Evolutionary conservation across 768 basidiomycete species (phyloP), one percentile per base, ranked within the genome.

Genomic region (Thelephora aurantiotincta): DNA sequence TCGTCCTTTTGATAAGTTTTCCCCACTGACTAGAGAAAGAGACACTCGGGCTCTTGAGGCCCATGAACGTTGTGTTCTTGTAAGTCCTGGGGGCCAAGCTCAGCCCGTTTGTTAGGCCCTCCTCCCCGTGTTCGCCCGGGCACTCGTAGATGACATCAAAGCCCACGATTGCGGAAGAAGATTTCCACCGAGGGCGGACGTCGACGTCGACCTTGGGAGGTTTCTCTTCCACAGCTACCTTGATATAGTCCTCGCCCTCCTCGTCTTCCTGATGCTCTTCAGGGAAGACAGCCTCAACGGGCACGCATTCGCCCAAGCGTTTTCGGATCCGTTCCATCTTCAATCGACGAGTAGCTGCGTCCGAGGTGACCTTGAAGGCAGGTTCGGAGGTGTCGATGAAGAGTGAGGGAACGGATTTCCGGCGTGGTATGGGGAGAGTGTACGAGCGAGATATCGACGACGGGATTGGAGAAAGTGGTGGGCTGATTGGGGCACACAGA

Each of bases 291-390:
- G 81, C 68, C 34, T 74, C 67, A 1, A 71, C 52, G 6, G 82
- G 82, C 18, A 83, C 74, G 22, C 71, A 74, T 16, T 80, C 68
- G 0, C 82, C 82, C 2, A 85, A 68, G 53, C 64, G 77, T 55
- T 70, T 73, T 45, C 75, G 68, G 44, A 85, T 63, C 30, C 74
- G 67, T 44, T 80, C 78, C 69, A 85, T 75, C 60, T 82, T 84
- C 53, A 66, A 63, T 43, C 73, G 69, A 19, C 77, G 69, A 13
- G 68, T 43, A 38, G 60, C 57, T 16, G 60, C 64, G 3, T 68
- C 54, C 6, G 73, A 68, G 1, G 71, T 65, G 35, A 74, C 65
- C 19, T 54, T 54, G 57, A 73, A 70, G 1, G 58, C 55, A 5
- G 67, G 65, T 22, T 41, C 38, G 16, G 38, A 11, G 11, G 16